Conservation (phyloP, 2,329 filamentous ascomycete species). For the Ophiostoma triangulosporum region DNA sequence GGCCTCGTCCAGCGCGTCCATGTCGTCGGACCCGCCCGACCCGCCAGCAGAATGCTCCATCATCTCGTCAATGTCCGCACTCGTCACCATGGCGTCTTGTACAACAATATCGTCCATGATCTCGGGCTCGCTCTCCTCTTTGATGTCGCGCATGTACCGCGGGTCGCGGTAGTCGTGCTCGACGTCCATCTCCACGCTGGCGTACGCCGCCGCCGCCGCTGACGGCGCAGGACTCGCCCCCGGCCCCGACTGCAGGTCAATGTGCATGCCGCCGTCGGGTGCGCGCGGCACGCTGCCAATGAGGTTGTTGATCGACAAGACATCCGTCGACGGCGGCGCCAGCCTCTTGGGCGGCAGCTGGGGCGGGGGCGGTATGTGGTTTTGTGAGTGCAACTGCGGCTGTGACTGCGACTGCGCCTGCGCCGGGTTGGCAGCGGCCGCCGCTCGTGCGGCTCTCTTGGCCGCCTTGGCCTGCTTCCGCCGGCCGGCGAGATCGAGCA, state of each 20-base stretch:
- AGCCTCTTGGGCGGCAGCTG: neutral
- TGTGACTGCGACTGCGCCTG: neutral
- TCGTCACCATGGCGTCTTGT: neutral
- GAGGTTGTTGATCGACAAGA: constrained; percentile 8
- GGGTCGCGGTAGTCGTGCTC: constrained; percentile 2
- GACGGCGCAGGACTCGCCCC: neutral
- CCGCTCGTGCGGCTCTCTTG: neutral
- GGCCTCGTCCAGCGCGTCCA: neutral
- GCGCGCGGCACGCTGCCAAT: constrained; percentile 7
- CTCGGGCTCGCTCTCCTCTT: neutral
- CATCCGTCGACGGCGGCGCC: neutral
- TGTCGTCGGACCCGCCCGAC: constrained; percentile 1
- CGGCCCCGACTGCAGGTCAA: neutral
- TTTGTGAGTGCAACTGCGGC: no score
- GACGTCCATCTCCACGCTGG: constrained; percentile 6
- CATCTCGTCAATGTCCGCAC: neutral
- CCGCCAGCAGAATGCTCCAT: constrained; percentile 4
- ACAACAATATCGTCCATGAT: neutral
- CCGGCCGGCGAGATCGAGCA: constrained; percentile 6
- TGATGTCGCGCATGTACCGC: neutral
- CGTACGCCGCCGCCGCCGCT: neutral
- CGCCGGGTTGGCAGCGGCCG: neutral
- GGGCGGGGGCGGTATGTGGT: no score
- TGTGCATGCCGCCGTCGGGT: neutral
- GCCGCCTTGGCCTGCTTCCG: constrained; percentile 2